phyloP scores from a whole-genome alignment of 352 stramenopile genomes.

The Thraustochytrium aureum region DNA sequence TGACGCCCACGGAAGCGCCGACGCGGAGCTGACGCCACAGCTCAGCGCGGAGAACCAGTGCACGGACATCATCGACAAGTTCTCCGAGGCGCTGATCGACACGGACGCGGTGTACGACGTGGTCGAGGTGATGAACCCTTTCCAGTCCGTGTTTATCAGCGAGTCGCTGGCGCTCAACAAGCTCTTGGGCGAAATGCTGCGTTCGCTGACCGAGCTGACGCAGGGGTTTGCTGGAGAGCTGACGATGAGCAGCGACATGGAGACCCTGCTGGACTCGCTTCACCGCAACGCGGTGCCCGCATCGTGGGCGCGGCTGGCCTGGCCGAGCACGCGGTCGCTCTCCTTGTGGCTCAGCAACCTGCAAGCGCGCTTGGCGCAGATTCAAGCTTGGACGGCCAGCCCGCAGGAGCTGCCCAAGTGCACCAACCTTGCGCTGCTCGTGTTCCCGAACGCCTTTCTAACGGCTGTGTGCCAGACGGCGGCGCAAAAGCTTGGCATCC shows the following conservation, averaged over 20 bases:
- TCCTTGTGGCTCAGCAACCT: conserved; percentile 86
- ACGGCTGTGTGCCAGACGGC: conserved; percentile 92
- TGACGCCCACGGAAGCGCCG: conserved; percentile 74
- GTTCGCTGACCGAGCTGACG: conserved; percentile 95
- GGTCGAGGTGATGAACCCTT: conserved; percentile 90
- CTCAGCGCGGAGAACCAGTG: conserved; percentile 62
- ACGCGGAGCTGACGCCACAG: conserved; percentile 65
- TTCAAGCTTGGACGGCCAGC: conserved; percentile 82
- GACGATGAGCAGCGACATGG: conserved; percentile 91
- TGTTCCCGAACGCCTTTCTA: conserved; percentile 94
- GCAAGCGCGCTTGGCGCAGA: conserved; percentile 82
- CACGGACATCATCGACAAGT: conserved; percentile 87
- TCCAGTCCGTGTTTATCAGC: conserved; percentile 95
- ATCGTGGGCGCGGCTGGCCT: conserved; percentile 66
- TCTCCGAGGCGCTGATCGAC: conserved; percentile 97
- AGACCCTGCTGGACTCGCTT: conserved; percentile 82
- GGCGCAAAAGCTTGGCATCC: conserved; percentile 81
- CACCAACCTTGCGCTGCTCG: conserved; percentile 94
- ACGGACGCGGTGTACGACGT: conserved; percentile 89
- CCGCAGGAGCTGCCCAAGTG: conserved; percentile 78
- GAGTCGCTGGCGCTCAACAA: conserved; percentile 98
- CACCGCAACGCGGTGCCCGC: conserved; percentile 85
- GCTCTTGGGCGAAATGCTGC: conserved; percentile 89
- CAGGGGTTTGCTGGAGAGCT: conserved; percentile 94
- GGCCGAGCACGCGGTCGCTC: conserved; percentile 73